Percentiles rank a stretch among this genome's conserved stretches.
Evolutionary conservation across 2,329 filamentous ascomycete species (phyloP).

Genomic region (Chrysoporthe puriensis): DNA sequence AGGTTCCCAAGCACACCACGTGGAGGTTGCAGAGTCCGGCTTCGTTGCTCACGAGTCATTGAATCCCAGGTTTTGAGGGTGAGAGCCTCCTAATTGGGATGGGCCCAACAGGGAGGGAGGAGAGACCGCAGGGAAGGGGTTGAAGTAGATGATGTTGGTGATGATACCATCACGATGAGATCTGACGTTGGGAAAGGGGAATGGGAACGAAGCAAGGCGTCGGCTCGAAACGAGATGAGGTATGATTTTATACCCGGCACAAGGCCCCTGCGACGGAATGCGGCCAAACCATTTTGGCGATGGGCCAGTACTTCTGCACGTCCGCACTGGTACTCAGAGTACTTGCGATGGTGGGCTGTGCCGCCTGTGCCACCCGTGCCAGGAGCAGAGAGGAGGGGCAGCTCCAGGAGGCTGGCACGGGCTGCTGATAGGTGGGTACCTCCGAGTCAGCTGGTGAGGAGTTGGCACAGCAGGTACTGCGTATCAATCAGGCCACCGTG

Average conservation of each 20-base stretch:
- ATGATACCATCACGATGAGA: neutral
- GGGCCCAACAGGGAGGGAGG: too few species aligned
- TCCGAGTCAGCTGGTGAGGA: neutral
- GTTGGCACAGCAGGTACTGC: neutral
- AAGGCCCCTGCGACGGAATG: neutral
- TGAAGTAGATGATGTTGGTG: neutral
- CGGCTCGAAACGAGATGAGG: constrained; percentile 9
- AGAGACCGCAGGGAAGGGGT: too few species aligned
- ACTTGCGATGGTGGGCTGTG: neutral
- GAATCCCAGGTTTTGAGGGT: neutral
- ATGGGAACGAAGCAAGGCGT: neutral
- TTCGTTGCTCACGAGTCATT: constrained; percentile 14
- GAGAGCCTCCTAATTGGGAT: too few species aligned
- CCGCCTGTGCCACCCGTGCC: neutral
- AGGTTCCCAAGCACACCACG: constrained; percentile 28
- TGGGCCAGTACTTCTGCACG: neutral
- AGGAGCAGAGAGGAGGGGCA: too few species aligned
- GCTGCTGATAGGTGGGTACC: neutral
- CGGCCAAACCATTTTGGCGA: constrained; percentile 8
- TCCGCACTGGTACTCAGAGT: too few species aligned
- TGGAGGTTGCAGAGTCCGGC: constrained; percentile 27
- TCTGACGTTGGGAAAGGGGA: neutral
- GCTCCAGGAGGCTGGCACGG: neutral
- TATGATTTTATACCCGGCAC: constrained; percentile 4
- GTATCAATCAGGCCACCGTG: neutral